These are phyloP conservation scores for Phytophthora colocasiae DNA, from an alignment of 352 stramenopile species.

Conservation along the genomic window DNA sequence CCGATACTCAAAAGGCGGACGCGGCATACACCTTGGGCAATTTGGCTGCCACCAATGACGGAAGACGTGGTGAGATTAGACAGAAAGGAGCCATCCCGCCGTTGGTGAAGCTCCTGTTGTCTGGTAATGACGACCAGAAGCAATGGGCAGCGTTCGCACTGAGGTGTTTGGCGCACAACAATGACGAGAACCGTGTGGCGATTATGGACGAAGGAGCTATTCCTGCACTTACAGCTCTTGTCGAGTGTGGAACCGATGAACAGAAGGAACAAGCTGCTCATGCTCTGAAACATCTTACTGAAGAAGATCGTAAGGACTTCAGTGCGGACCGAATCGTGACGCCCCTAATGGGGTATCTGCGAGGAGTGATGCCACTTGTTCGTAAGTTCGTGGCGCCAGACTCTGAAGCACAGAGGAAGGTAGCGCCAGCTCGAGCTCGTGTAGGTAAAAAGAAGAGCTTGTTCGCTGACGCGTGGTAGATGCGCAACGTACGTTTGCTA, in stretches of 20 bases:
- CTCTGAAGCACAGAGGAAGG: background rate
- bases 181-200: background rate
- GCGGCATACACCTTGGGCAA: conserved; percentile 27
- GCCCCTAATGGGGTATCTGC: background rate
- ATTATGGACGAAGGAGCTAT: conserved; percentile 19
- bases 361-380: conserved; percentile 1
- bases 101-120: conserved; percentile 11
- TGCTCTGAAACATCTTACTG: conserved; percentile 7
- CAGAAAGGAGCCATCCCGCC: conserved; percentile 24
- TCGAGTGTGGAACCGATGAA: background rate
- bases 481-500: too few species aligned
- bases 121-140: background rate
- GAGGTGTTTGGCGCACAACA: conserved; percentile 8
- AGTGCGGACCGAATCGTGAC: background rate
- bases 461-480: too few species aligned
- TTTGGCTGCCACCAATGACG: conserved; percentile 11
- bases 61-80: conserved; percentile 20
- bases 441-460: too few species aligned
- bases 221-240: conserved; percentile 3
- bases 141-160: conserved; percentile 7
- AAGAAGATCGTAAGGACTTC: background rate
- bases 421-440: too few species aligned
- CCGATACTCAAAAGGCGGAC: conserved; percentile 25
- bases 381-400: conserved; percentile 1
- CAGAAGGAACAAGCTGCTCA: conserved; percentile 8